phyloP scores from a whole-genome alignment of 441 rosid genomes.

The Eruca vesicaria region DNA sequence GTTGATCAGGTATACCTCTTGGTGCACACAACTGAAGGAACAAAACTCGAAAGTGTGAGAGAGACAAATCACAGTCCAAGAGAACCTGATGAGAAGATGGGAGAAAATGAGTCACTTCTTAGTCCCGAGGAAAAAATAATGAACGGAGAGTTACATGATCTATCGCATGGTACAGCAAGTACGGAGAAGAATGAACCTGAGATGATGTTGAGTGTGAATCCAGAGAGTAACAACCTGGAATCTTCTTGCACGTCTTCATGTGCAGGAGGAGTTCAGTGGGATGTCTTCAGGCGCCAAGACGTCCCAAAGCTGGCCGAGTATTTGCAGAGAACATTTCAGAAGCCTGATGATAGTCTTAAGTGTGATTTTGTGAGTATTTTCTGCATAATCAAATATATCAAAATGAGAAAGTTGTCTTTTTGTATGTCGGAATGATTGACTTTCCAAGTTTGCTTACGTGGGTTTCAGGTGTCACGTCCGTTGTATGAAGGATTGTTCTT shows the following conservation, averaged over 20 bases:
- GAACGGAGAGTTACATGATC: constrained; percentile 43
- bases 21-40: constrained; percentile 64
- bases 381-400: constrained; percentile 1
- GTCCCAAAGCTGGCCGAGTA: constrained; percentile 64
- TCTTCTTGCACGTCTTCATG: constrained; percentile 28
- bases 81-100: constrained; percentile 36
- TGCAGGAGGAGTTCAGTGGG: constrained; percentile 74
- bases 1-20: constrained; percentile 73
- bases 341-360: constrained; percentile 33
- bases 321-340: constrained; percentile 52
- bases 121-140: constrained; percentile 35
- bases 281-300: constrained; percentile 81
- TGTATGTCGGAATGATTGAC: constrained; percentile 5
- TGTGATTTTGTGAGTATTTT: constrained; percentile 53
- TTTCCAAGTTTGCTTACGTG: constrained; percentile 30
- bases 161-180: constrained; percentile 37
- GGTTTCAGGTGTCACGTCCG: constrained; percentile 54
- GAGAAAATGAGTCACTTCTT: constrained; percentile 33
- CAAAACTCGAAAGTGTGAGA: constrained; percentile 37
- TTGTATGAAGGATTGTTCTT: constrained; percentile 69
- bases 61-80: constrained; percentile 28
- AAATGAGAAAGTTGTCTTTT: not conserved
- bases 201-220: constrained; percentile 33
- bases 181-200: constrained; percentile 38
- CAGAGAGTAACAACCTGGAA: constrained; percentile 33